Conservation (phyloP, 345 rosid genomes). For the Sonneratia caseolaris region DNA sequence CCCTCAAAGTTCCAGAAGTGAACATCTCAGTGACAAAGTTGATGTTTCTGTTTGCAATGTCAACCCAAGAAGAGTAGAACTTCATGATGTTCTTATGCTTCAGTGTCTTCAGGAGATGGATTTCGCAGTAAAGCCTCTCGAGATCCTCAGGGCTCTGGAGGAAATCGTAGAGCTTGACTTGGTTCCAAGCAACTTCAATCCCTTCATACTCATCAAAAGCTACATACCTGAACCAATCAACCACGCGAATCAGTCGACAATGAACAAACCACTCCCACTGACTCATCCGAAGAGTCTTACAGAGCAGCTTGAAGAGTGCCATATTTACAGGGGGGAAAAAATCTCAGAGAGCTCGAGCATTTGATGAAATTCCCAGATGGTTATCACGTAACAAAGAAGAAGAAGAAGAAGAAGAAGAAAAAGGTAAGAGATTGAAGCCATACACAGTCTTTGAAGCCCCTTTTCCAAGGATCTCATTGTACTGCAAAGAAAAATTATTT, state of each 20-base stretch:
- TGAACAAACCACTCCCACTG: slow-evolving; percentile 16
- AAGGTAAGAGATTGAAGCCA: slow-evolving; percentile 19
- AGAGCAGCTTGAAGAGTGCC: slow-evolving; percentile 3
- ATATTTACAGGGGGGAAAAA: neutral
- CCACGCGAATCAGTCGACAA: slow-evolving; percentile 9
- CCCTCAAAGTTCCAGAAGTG: slow-evolving; percentile 89
- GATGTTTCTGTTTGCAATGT: slow-evolving; percentile 65
- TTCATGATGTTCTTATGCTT: slow-evolving; percentile 90
- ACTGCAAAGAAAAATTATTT: slow-evolving; percentile 35
- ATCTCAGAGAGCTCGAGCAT: slow-evolving; percentile 9
- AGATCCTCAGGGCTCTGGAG: slow-evolving; percentile 88
- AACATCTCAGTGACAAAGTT: slow-evolving; percentile 94
- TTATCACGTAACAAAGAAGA: slow-evolving; percentile 5
- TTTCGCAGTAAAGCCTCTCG: slow-evolving; percentile 86
- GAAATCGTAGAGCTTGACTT: slow-evolving; percentile 90
- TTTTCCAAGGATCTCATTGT: slow-evolving; percentile 83
- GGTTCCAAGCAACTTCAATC: slow-evolving; percentile 98
- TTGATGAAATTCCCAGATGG: slow-evolving; percentile 18
- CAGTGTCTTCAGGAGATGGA: slow-evolving; percentile 86
- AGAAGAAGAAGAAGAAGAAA: no score
- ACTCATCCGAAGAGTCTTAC: slow-evolving; percentile 13
- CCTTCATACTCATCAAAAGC: slow-evolving; percentile 93
- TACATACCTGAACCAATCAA: slow-evolving; percentile 53
- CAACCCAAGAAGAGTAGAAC: slow-evolving; percentile 89
- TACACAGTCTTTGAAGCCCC: slow-evolving; percentile 99